Conservation (phyloP, 2,329 filamentous ascomycete genomes). For the Paecilomyces fulvus region DNA sequence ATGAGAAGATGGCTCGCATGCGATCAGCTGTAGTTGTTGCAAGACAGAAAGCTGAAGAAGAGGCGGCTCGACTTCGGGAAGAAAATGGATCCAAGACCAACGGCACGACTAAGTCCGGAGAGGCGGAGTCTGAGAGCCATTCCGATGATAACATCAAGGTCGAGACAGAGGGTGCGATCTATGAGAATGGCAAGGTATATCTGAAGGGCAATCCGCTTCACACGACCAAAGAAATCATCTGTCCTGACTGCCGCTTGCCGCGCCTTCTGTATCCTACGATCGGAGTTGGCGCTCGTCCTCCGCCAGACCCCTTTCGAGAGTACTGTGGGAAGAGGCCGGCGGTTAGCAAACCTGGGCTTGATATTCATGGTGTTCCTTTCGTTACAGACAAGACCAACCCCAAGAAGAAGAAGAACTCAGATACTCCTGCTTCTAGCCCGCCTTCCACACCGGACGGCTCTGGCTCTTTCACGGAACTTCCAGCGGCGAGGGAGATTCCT, state of each 20-base stretch:
- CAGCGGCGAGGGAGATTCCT: slow-evolving; percentile 28
- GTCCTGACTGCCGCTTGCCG: slow-evolving; percentile 52
- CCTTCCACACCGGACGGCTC: slow-evolving; percentile 22
- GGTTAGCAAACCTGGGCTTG: slow-evolving; percentile 49
- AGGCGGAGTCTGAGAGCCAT: slow-evolving; percentile 26
- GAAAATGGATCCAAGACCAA: slow-evolving; percentile 22
- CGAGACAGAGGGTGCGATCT: slow-evolving; percentile 45
- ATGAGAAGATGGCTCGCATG: slow-evolving; percentile 54
- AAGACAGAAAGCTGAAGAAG: slow-evolving; percentile 36
- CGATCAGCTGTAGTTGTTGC: slow-evolving; percentile 40
- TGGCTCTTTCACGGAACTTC: slow-evolving; percentile 21
- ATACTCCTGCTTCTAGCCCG: slow-evolving; percentile 28
- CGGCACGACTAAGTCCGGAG: slow-evolving; percentile 22
- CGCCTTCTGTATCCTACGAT: slow-evolving; percentile 50
- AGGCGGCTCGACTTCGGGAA: slow-evolving; percentile 23
- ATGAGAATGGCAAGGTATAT: slow-evolving; percentile 45
- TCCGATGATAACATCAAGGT: slow-evolving; percentile 25
- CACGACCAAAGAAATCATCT: slow-evolving; percentile 51
- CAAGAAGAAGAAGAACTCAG: slow-evolving; percentile 32
- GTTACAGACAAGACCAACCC: slow-evolving; percentile 39
- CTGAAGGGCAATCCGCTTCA: slow-evolving; percentile 52
- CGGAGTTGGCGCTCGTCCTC: slow-evolving; percentile 40
- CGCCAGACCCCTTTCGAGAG: slow-evolving; percentile 43
- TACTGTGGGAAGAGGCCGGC: slow-evolving; percentile 55
- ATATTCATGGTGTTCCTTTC: slow-evolving; percentile 51